Conservation (phyloP, 139 green algal species). For the Spirogloea muscicola region DNA sequence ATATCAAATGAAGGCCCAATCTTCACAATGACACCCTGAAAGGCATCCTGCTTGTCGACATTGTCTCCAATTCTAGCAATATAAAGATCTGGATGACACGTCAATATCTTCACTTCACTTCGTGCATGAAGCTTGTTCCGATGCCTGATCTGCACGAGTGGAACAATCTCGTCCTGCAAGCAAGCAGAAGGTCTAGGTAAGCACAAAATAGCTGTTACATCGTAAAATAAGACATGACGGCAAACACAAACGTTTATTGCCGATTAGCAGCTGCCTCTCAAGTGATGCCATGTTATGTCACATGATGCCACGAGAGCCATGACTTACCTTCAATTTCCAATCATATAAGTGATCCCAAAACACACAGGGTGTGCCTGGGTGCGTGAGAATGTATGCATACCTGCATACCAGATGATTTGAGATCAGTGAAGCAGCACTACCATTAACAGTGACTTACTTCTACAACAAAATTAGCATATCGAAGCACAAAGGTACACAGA, state of each 20-base stretch:
- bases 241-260: too few species aligned
- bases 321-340: conserved; percentile 17
- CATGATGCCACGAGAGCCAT: too few species aligned
- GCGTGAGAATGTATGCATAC: conserved; percentile 60
- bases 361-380: conserved; percentile 51
- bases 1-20: conserved; percentile 20
- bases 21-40: conserved; percentile 25
- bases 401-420: too few species aligned
- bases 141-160: conserved; percentile 3
- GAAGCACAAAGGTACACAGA: too few species aligned
- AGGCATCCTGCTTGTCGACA: not conserved
- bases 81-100: conserved; percentile 11
- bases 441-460: too few species aligned
- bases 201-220: too few species aligned
- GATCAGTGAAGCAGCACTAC: too few species aligned
- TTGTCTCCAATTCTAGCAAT: conserved; percentile 3
- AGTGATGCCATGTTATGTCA: too few species aligned
- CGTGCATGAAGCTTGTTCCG: conserved; percentile 17
- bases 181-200: too few species aligned
- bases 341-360: conserved; percentile 54
- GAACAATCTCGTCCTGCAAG: conserved; percentile 16
- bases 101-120: conserved; percentile 3
- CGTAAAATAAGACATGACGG: too few species aligned
- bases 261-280: too few species aligned
- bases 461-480: too few species aligned